phyloP scores from a whole-genome alignment of 805 yeast genomes.

The Sugiyamaella smithiae region DNA sequence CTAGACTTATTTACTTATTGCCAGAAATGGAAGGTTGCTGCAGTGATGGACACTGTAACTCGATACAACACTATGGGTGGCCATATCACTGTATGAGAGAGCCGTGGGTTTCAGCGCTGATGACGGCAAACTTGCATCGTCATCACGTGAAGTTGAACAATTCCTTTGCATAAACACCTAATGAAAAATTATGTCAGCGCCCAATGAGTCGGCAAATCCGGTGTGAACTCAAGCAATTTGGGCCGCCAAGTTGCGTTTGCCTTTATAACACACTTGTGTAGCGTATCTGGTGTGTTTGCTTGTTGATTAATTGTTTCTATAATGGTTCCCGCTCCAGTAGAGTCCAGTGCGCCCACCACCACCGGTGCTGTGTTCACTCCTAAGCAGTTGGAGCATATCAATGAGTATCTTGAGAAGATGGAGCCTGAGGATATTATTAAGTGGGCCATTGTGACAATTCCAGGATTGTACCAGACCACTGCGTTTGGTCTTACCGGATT shows the following conservation, averaged over 20 bases:
- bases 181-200: slow-evolving; percentile 1
- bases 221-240: neutral
- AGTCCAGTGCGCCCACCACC: neutral
- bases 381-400: slow-evolving; percentile 63
- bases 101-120: no score
- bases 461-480: slow-evolving; percentile 81
- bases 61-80: no score
- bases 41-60: no score
- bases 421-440: slow-evolving; percentile 69
- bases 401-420: slow-evolving; percentile 52
- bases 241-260: no score
- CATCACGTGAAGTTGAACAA: slow-evolving; percentile 3
- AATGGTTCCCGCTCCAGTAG: slow-evolving; percentile 1
- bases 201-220: neutral
- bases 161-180: neutral
- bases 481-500: slow-evolving; percentile 94
- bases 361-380: slow-evolving; percentile 36
- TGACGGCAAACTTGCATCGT: no score
- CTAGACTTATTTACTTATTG: no score
- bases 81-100: no score
- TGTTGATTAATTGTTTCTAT: neutral
- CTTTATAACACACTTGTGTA: no score
- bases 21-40: no score
- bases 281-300: neutral
- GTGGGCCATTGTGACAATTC: slow-evolving; percentile 85